phyloP scores from a whole-genome alignment of 768 basidiomycete genomes.

The Mycena sanguinolenta region DNA sequence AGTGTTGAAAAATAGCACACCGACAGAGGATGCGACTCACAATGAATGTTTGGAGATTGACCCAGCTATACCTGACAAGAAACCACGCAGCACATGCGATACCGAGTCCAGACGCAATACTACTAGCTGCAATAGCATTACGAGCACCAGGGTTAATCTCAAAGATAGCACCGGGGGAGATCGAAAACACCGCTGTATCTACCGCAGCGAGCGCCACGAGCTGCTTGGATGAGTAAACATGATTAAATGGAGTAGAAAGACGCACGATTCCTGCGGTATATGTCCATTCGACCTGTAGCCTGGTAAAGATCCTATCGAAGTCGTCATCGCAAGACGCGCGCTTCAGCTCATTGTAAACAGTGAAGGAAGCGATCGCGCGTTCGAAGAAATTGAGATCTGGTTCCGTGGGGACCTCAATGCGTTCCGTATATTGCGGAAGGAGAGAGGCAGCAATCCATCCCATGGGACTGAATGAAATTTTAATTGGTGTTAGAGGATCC shows the following conservation, averaged over 20 bases:
- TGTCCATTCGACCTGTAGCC: conserved; percentile 74
- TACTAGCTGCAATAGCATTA: conserved; percentile 68
- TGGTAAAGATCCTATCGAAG: conserved; percentile 62
- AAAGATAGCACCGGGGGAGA: conserved; percentile 67
- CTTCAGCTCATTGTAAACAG: conserved; percentile 69
- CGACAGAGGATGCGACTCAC: conserved; percentile 48
- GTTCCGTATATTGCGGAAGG: conserved; percentile 58
- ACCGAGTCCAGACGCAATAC: conserved; percentile 74
- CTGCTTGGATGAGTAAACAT: conserved; percentile 44
- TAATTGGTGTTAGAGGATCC: conserved; percentile 24
- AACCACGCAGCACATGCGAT: conserved; percentile 77
- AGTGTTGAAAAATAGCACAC: neutral
- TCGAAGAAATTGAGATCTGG: conserved; percentile 49
- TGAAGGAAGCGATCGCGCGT: conserved; percentile 61
- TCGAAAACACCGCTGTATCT: conserved; percentile 73
- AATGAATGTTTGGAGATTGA: conserved; percentile 63
- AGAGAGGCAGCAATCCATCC: conserved; percentile 54
- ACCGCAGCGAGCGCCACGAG: conserved; percentile 72
- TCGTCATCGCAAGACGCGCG: conserved; percentile 61
- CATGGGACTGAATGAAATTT: conserved; percentile 27
- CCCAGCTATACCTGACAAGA: conserved; percentile 71
- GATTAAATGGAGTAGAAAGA: conserved; percentile 19
- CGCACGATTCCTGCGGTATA: conserved; percentile 73
- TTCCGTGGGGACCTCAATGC: conserved; percentile 45
- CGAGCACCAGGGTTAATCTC: conserved; percentile 60